Conservation (phyloP, 257 asterid species). For the Pogostemon cablin region DNA sequence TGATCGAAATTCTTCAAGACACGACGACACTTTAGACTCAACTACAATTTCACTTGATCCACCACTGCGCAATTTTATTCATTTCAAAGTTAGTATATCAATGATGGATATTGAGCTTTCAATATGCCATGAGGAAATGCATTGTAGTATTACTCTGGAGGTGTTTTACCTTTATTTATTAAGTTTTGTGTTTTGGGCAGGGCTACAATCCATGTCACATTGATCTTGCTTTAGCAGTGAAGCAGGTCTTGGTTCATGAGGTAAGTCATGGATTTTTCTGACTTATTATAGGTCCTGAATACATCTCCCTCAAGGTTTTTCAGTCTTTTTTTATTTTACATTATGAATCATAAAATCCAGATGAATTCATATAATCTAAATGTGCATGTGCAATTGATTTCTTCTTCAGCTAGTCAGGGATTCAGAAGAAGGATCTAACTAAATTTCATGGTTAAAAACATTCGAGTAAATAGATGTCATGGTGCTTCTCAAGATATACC, state of each 20-base stretch:
- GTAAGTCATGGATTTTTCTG: constrained; percentile 42
- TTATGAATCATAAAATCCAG: not conserved
- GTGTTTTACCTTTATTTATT: constrained; percentile 22
- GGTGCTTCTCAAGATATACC: not conserved
- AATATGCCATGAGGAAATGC: constrained; percentile 8
- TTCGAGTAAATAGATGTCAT: not conserved
- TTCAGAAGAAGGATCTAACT: not conserved
- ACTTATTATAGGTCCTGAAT: constrained; percentile 18
- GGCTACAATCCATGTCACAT: constrained; percentile 62
- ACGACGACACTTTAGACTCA: constrained; percentile 59
- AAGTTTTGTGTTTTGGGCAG: constrained; percentile 47
- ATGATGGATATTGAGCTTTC: constrained; percentile 21
- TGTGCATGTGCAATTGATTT: constrained; percentile 25
- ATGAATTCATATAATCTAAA: not conserved
- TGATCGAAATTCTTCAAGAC: constrained; percentile 50
- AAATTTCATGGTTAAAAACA: not conserved
- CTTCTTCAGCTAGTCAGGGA: not conserved
- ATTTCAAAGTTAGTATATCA: constrained; percentile 63
- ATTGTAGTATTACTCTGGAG: constrained; percentile 25
- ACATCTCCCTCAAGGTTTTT: constrained; percentile 8
- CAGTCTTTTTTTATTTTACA: not conserved
- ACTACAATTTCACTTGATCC: constrained; percentile 78
- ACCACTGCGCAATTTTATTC: constrained; percentile 61
- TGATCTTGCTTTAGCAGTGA: constrained; percentile 71
- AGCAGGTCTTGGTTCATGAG: constrained; percentile 92